Evolutionary conservation across 2,329 filamentous ascomycete genomes (phyloP).

Genomic region (Huntiella abstrusa): DNA sequence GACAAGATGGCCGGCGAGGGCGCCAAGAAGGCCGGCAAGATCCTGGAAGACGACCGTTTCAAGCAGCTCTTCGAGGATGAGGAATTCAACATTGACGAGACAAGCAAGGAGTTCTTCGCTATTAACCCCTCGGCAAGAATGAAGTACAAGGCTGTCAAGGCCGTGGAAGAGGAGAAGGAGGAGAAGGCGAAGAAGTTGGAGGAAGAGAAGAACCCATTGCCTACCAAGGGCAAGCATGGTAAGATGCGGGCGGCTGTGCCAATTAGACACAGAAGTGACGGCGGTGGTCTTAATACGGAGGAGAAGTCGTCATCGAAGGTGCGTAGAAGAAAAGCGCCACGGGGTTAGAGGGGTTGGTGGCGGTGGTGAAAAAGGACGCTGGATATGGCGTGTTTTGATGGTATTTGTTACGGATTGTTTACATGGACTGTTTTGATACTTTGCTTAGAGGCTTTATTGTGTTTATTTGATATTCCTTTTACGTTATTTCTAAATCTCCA

Average conservation of each 20-base stretch:
- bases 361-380: neutral
- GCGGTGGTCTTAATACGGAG: constrained; percentile 4
- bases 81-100: constrained; percentile 84
- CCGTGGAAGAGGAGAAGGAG: constrained; percentile 21
- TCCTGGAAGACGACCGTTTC: constrained; percentile 78
- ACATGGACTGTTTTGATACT: constrained; percentile 4
- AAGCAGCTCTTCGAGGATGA: constrained; percentile 76
- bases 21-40: constrained; percentile 25
- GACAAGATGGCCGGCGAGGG: constrained; percentile 52
- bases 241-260: constrained; percentile 9
- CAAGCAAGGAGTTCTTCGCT: constrained; percentile 63
- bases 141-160: constrained; percentile 9
- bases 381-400: constrained; percentile 3
- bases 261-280: constrained; percentile 11
- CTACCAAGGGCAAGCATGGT: constrained; percentile 6
- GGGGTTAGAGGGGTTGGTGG: constrained; percentile 4
- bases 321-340: constrained; percentile 11
- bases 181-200: constrained; percentile 21
- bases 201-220: constrained; percentile 13
- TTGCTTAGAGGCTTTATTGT: constrained; percentile 1
- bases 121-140: constrained; percentile 65
- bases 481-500: neutral
- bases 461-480: neutral
- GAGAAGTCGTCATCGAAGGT: constrained; percentile 2
- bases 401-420: constrained; percentile 3